These are phyloP conservation scores for Chlorella variabilis DNA, from an alignment of 163 green algal species.

Conservation along the genomic window DNA sequence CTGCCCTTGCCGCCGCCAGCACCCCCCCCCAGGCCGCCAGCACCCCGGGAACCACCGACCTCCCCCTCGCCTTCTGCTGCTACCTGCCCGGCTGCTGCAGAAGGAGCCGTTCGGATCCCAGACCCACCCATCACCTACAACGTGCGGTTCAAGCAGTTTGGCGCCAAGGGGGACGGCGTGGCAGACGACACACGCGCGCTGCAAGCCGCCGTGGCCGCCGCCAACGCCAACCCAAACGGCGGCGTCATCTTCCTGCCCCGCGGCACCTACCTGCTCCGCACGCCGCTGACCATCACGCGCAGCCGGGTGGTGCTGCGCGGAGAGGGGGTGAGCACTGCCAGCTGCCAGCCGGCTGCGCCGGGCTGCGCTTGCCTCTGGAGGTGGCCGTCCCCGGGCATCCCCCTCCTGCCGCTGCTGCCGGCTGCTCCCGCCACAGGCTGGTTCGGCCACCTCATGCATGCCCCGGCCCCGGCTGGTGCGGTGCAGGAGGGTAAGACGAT, in stretches of 20 bases:
- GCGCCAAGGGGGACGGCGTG: neutral
- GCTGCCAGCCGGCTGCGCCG: too few relatives aligned
- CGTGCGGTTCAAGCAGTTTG: conserved; percentile 5
- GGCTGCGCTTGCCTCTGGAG: too few relatives aligned
- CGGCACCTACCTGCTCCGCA: neutral
- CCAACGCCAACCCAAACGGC: neutral
- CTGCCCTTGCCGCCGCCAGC: too few relatives aligned
- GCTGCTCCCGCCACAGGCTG: too few relatives aligned
- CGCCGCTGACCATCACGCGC: neutral
- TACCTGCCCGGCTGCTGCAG: neutral
- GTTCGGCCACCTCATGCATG: too few relatives aligned
- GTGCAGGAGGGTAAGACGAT: neutral
- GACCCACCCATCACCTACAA: neutral
- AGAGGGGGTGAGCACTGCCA: neutral
- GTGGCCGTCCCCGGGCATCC: too few relatives aligned
- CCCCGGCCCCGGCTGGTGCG: too few relatives aligned
- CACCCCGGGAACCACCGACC: too few relatives aligned
- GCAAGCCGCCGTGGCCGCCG: neutral
- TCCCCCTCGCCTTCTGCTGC: too few relatives aligned
- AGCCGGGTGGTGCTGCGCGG: conserved; percentile 11
- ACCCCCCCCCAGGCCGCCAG: too few relatives aligned
- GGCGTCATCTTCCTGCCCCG: conserved; percentile 1
- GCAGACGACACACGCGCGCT: conserved; percentile 13
- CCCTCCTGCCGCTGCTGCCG: too few relatives aligned
- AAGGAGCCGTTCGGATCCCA: neutral